Percentiles rank a stretch among this genome's conserved stretches.
These are phyloP conservation scores for Lentinula guzmanii DNA, from an alignment of 768 basidiomycete genomes.

Conservation along the genomic window DNA sequence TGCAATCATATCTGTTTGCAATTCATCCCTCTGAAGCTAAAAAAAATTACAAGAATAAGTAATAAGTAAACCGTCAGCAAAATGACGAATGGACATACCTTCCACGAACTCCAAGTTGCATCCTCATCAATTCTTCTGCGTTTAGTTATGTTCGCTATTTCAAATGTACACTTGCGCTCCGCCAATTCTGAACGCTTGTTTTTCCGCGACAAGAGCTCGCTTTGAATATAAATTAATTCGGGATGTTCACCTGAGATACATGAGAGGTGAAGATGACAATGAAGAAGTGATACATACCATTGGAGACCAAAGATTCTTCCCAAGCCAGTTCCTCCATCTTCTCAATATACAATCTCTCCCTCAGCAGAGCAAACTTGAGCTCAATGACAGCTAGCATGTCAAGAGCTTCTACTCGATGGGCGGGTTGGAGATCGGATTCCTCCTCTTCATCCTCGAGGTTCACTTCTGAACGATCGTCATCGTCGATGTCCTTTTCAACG, in stretches of 20 bases:
- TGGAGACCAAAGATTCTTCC: constrained; percentile 78
- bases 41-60: neutral
- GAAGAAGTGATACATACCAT: constrained; percentile 45
- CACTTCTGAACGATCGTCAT: constrained; percentile 12
- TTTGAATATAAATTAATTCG: constrained; percentile 76
- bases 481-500: constrained; percentile 2
- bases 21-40: constrained; percentile 68
- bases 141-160: constrained; percentile 55
- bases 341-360: constrained; percentile 88
- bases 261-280: constrained; percentile 2
- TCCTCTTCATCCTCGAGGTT: constrained; percentile 8
- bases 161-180: constrained; percentile 62
- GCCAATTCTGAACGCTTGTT: constrained; percentile 82
- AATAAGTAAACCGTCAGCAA: neutral
- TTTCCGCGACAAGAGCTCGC: constrained; percentile 69
- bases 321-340: constrained; percentile 88
- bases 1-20: constrained; percentile 85
- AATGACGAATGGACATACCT: constrained; percentile 34
- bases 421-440: constrained; percentile 64
- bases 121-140: constrained; percentile 66
- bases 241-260: constrained; percentile 67
- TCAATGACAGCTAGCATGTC: constrained; percentile 87
- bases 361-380: constrained; percentile 81
- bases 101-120: constrained; percentile 89
- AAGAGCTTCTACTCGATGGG: constrained; percentile 81